phyloP scores from a whole-genome alignment of 2,329 filamentous ascomycete genomes.

The Diatrype stigma region DNA sequence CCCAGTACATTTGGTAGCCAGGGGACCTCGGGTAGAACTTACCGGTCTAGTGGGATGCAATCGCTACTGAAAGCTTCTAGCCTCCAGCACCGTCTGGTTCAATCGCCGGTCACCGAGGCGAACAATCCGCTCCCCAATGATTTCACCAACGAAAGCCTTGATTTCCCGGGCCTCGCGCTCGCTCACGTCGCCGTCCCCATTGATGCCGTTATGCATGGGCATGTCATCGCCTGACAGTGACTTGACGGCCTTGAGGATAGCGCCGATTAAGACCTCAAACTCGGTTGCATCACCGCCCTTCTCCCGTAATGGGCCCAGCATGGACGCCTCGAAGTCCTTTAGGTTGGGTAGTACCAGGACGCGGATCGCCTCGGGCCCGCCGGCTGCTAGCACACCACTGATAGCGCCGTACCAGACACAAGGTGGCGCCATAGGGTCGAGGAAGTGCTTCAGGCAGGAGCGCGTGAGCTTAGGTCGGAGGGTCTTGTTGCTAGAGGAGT shows the following conservation, averaged over 20 bases:
- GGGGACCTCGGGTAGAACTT: too few species aligned
- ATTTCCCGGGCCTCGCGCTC: constrained; percentile 42
- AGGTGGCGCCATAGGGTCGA: constrained; percentile 79
- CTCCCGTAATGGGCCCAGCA: constrained; percentile 50
- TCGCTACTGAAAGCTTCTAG: constrained; percentile 47
- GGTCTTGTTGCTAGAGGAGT: constrained; percentile 73
- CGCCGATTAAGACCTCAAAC: constrained; percentile 52
- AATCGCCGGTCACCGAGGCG: constrained; percentile 42
- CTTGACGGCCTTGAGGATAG: constrained; percentile 49
- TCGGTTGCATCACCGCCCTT: constrained; percentile 47
- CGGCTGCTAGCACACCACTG: constrained; percentile 72
- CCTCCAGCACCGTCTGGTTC: constrained; percentile 49
- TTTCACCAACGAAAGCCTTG: constrained; percentile 51
- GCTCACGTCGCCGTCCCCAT: constrained; percentile 31
- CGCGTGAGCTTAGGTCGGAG: constrained; percentile 84
- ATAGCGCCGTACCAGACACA: constrained; percentile 88
- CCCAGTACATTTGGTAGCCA: too few species aligned
- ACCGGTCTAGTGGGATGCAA: too few species aligned
- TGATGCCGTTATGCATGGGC: constrained; percentile 35
- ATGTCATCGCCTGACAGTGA: constrained; percentile 36
- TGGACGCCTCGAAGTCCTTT: constrained; percentile 48
- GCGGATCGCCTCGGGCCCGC: constrained; percentile 58
- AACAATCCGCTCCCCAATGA: constrained; percentile 46
- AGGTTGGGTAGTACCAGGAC: constrained; percentile 54
- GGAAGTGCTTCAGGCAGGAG: constrained; percentile 88